phyloP scores from a whole-genome alignment of 208 protist species.

The Phytomonas sp. region DNA sequence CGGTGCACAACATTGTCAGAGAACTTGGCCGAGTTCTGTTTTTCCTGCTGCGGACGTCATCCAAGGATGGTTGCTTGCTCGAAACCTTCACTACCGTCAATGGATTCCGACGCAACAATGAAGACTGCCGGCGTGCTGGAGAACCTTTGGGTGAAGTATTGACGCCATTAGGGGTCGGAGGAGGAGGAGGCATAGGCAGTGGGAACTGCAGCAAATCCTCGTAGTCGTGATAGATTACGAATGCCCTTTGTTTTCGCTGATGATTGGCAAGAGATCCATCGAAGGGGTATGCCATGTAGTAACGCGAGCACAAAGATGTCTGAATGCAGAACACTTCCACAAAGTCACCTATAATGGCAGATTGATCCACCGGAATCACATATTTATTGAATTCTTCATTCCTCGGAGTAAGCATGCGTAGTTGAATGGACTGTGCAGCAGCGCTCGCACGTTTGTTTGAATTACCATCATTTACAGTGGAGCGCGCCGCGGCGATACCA shows the following conservation, averaged over 20 bases:
- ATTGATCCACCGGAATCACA: slow-evolving; percentile 9
- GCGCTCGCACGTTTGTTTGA: slow-evolving; percentile 66
- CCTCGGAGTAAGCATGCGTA: slow-evolving; percentile 34
- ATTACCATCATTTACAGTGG: slow-evolving; percentile 78
- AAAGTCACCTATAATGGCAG: slow-evolving; percentile 15
- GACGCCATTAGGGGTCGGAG: background rate
- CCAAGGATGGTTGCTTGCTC: background rate
- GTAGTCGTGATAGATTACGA: slow-evolving; percentile 69
- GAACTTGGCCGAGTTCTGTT: background rate
- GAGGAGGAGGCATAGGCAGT: slow-evolving; percentile 15
- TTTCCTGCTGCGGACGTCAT: background rate
- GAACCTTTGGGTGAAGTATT: background rate
- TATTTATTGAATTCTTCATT: slow-evolving; percentile 17
- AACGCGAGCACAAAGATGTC: slow-evolving; percentile 54
- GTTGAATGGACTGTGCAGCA: slow-evolving; percentile 21
- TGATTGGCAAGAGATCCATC: slow-evolving; percentile 63
- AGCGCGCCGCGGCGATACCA: slow-evolving; percentile 49
- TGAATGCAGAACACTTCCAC: slow-evolving; percentile 67
- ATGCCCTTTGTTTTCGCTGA: slow-evolving; percentile 49
- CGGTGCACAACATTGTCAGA: background rate
- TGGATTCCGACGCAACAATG: background rate
- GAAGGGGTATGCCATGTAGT: slow-evolving; percentile 74
- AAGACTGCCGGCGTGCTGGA: background rate
- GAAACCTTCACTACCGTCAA: background rate
- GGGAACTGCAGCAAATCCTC: slow-evolving; percentile 42